Evolutionary conservation across 495 filamentous ascomycete species (phyloP).

Genomic region (Astrothelium macrocarpum): DNA sequence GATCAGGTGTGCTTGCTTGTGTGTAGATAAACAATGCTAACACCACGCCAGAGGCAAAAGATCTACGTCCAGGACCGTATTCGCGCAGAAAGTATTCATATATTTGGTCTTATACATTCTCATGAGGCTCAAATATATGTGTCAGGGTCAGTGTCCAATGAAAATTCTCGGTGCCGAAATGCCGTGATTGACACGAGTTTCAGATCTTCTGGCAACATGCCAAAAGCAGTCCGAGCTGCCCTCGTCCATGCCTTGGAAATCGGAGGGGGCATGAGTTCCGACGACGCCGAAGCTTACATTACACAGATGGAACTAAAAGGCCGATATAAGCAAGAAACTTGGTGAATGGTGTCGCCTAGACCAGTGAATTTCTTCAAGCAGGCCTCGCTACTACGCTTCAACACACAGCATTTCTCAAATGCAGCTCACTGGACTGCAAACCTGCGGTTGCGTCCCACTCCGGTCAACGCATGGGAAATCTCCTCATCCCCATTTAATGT

Average conservation of each 20-base stretch:
- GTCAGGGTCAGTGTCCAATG: conserved; percentile 52
- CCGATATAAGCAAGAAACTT: conserved; percentile 71
- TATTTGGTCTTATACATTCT: conserved; percentile 50
- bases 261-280: conserved; percentile 24
- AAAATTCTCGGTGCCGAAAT: neutral
- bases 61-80: conserved; percentile 86
- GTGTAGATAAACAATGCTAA: conserved; percentile 8
- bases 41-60: conserved; percentile 41
- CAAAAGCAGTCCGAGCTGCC: conserved; percentile 72
- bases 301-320: conserved; percentile 56
- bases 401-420: too few species aligned
- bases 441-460: too few species aligned
- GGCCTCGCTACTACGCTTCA: too few species aligned
- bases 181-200: neutral
- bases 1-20: conserved; percentile 39
- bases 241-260: conserved; percentile 49
- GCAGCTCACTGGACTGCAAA: too few species aligned
- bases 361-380: too few species aligned
- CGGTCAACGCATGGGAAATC: too few species aligned
- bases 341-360: too few species aligned
- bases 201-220: conserved; percentile 59
- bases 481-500: too few species aligned
- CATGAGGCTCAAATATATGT: conserved; percentile 54
- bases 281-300: conserved; percentile 49
- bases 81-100: conserved; percentile 44